Conservation (phyloP, 306 rosid genomes). For the Cicer chorassanicum region DNA sequence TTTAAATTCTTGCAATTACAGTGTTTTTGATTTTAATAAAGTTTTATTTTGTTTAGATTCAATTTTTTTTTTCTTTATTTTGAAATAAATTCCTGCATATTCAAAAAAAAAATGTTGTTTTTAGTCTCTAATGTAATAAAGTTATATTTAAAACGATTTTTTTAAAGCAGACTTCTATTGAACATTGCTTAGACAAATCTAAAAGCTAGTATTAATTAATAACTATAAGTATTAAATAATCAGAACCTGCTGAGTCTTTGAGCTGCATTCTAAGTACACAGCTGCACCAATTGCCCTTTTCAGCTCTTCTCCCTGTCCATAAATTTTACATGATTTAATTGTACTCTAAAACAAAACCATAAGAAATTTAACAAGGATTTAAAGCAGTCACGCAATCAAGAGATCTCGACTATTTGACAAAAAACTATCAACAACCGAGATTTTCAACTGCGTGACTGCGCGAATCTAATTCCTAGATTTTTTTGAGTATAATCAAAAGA, state of each 20-base stretch:
- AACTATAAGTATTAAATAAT: neutral
- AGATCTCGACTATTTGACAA: neutral
- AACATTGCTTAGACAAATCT: too few species aligned
- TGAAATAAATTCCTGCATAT: too few species aligned
- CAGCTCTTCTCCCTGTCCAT: conserved; percentile 86
- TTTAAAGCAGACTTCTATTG: too few species aligned
- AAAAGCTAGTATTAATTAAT: too few species aligned
- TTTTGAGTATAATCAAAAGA: neutral
- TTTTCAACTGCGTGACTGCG: neutral
- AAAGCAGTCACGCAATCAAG: neutral
- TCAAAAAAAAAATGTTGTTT: too few species aligned
- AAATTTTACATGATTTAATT: conserved; percentile 35
- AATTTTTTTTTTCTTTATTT: too few species aligned
- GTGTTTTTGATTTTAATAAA: too few species aligned
- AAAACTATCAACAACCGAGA: neutral
- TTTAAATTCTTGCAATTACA: too few species aligned
- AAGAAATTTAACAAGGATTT: neutral
- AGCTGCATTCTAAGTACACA: conserved; percentile 89
- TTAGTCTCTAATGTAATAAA: too few species aligned
- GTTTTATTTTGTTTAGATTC: too few species aligned
- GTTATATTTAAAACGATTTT: too few species aligned
- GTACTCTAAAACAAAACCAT: neutral
- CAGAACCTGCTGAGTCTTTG: conserved; percentile 90
- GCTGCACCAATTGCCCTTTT: conserved; percentile 94
- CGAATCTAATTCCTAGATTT: neutral